Conservation (phyloP, 2,329 filamentous ascomycete genomes). For the Claviceps quebecensis region DNA sequence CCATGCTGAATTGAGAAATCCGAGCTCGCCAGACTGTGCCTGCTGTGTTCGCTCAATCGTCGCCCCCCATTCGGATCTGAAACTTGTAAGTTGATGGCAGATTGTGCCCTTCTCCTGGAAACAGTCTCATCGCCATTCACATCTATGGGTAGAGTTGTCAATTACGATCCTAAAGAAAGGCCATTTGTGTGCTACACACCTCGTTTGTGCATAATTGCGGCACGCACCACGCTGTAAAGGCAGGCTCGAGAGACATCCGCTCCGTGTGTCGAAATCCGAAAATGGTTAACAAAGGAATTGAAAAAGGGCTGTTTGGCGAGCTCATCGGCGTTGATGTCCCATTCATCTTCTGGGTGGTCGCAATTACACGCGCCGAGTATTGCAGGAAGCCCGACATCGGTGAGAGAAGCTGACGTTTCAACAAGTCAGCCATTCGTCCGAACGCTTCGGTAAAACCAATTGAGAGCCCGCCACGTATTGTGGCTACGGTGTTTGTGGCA, state of each 20-base stretch:
- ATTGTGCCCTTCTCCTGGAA: constrained; percentile 43
- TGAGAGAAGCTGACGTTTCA: constrained; percentile 48
- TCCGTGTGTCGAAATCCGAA: constrained; percentile 56
- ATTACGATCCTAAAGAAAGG: neutral
- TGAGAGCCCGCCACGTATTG: neutral
- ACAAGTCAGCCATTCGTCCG: neutral
- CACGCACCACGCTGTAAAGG: constrained; percentile 60
- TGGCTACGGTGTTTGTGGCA: neutral
- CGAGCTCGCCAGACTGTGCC: constrained; percentile 57
- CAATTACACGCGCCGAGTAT: constrained; percentile 83
- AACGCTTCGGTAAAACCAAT: neutral
- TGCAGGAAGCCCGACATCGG: constrained; percentile 58
- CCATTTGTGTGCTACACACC: constrained; percentile 38
- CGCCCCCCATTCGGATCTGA: constrained; percentile 35
- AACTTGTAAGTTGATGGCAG: constrained; percentile 46
- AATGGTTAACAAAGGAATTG: constrained; percentile 55
- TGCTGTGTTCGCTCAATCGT: constrained; percentile 47
- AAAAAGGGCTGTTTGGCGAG: constrained; percentile 50
- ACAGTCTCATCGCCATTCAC: constrained; percentile 29
- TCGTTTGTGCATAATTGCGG: constrained; percentile 51
- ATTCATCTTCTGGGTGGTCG: constrained; percentile 57
- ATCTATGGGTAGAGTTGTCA: constrained; percentile 11
- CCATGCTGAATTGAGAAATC: constrained; percentile 53
- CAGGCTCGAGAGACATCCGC: constrained; percentile 63
- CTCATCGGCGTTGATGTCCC: constrained; percentile 55